Conservation (phyloP, 2,329 filamentous ascomycete species). For the Ceratocystis alfenasii region DNA sequence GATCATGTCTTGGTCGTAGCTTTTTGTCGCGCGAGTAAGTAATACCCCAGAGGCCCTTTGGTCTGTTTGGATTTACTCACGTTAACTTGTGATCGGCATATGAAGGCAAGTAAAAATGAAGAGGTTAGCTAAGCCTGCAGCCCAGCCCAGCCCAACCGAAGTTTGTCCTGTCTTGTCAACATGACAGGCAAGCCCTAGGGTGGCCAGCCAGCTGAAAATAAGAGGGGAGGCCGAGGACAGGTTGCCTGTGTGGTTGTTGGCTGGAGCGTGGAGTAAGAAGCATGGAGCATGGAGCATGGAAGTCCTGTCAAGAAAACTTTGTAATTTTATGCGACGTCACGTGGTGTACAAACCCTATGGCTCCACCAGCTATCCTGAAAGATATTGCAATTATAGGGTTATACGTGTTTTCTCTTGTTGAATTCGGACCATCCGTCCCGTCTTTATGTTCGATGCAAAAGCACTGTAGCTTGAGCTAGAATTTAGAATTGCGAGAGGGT, state of each 20-base stretch:
- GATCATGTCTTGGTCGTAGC: background rate
- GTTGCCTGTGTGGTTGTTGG: background rate
- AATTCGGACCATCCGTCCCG: no score
- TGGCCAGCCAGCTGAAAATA: constrained; percentile 9
- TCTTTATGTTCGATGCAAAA: no score
- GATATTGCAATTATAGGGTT: no score
- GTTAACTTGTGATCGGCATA: constrained; percentile 8
- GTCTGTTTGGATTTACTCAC: constrained; percentile 1
- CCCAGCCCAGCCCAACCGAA: constrained; percentile 2
- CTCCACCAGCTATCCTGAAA: no score
- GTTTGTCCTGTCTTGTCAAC: constrained; percentile 7
- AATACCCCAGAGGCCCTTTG: background rate
- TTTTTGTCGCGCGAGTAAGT: background rate
- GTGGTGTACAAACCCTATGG: no score
- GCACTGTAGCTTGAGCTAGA: no score
- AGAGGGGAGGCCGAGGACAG: background rate
- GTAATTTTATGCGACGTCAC: no score
- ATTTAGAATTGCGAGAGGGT: no score
- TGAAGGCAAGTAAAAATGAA: background rate
- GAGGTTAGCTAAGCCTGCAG: background rate
- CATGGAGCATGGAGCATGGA: background rate
- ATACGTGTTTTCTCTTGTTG: no score
- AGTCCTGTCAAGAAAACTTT: no score
- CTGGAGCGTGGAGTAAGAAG: background rate
- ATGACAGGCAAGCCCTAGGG: background rate